Conservation (phyloP, 1,284 basidiomycete genomes). For the Sporisorium sorghi region DNA sequence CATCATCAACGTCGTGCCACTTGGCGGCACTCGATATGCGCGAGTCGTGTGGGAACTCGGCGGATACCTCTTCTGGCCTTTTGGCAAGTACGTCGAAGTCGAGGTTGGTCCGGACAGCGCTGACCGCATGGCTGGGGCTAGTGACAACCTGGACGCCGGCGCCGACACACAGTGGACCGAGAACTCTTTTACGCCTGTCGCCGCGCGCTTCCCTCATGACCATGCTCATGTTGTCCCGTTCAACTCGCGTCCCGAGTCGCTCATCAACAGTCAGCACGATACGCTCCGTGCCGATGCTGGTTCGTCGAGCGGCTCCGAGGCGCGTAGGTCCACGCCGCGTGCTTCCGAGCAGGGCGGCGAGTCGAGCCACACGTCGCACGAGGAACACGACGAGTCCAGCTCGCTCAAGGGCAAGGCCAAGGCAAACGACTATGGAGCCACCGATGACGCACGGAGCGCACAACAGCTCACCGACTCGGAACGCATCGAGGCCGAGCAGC, state of each 20-base stretch:
- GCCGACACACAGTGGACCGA: constrained; percentile 70
- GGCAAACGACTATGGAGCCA: constrained; percentile 36
- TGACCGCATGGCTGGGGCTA: constrained; percentile 47
- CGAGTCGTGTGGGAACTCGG: constrained; percentile 90
- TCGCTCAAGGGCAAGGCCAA: constrained; percentile 55
- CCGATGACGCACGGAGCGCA: constrained; percentile 28
- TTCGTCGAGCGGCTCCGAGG: constrained; percentile 40
- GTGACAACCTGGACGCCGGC: constrained; percentile 12
- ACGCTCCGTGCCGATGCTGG: constrained; percentile 35
- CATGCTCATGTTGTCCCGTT: constrained; percentile 55
- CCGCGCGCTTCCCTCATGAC: constrained; percentile 60
- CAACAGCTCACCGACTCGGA: constrained; percentile 41
- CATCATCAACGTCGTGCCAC: constrained; percentile 78
- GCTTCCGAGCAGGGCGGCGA: constrained; percentile 32
- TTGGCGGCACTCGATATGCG: constrained; percentile 85
- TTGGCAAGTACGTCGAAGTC: constrained; percentile 98
- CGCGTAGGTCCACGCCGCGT: constrained; percentile 34
- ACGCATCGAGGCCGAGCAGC: constrained; percentile 55
- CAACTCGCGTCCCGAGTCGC: constrained; percentile 47
- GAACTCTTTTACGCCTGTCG: constrained; percentile 64
- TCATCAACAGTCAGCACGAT: constrained; percentile 34
- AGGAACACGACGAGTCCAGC: constrained; percentile 44
- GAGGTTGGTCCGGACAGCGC: constrained; percentile 68
- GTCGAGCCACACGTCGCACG: constrained; percentile 30
- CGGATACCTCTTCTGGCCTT: constrained; percentile 98